Base-by-base conservation (phyloP, 139 green algal genomes). In the Closterium sp. region DNA sequence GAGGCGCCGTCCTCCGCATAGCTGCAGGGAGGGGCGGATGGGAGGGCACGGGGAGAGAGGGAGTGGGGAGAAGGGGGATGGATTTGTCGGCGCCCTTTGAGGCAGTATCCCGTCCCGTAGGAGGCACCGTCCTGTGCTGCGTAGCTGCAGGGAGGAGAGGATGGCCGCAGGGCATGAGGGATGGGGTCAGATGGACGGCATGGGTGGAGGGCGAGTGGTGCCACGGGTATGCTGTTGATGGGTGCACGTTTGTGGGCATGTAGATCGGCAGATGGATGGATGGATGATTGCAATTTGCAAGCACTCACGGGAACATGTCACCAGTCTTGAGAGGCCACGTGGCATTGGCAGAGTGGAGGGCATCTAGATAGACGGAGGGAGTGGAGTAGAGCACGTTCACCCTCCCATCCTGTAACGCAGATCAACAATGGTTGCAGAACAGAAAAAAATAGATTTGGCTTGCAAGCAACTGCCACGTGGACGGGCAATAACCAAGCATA, bases 341-440 rank as follows among this genome's bases (percentile, higher is more conserved):
- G 88, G 96, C 95, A 12, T 38, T 86, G 43, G 97, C 89, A 91
- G 98, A 98, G 36, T 97, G 91, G 90, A 98, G 98, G 34, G 95
- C 96, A 10, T 84, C 94, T 0, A 96, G 90, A 87, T 98, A 98
- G 0, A 84, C 83, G 12, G 89, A 90, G 3, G 97, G 97, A 0
- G 96, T 97, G 7, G 97, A 99, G 95, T 98, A 98, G 85, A 98
- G 95, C 7, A 94, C 96, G 91, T 97, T 96, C 2, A 98, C 86
- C 10, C 97, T 93, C 19, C 96, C 96, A 66, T 98, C 96, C 84
- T 93, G 91, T 55, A 69, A 91, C 55, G 4, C 12, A n/a, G n/a
- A n/a, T n/a, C n/a, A n/a, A n/a, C n/a, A n/a, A n/a, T n/a, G n/a
- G n/a, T n/a, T n/a, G n/a, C n/a, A n/a, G n/a, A n/a, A n/a, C n/a